Percentiles rank a stretch among this genome's conserved stretches.
Evolutionary conservation across 2,329 filamentous ascomycete species (phyloP).

Genomic region (Scortechinia acanthostroma): DNA sequence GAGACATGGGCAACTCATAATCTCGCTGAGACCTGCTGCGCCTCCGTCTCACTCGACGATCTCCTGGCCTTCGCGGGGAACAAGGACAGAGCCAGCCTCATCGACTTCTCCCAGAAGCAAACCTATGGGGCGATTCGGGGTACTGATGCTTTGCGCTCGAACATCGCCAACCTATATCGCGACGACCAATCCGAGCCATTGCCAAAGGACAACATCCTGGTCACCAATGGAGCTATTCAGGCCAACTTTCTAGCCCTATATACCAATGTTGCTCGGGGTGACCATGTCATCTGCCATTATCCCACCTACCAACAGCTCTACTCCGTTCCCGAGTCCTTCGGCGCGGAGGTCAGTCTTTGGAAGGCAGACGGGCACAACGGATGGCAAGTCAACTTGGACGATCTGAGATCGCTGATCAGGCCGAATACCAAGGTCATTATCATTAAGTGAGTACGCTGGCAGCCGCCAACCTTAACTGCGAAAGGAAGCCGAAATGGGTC

Average conservation of each 20-base stretch:
- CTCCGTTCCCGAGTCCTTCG: constrained; percentile 64
- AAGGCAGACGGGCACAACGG: constrained; percentile 54
- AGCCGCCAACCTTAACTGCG: neutral
- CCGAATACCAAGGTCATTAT: constrained; percentile 67
- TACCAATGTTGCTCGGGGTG: constrained; percentile 61
- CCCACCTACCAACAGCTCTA: constrained; percentile 85
- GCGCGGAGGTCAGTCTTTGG: constrained; percentile 75
- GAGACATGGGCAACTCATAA: constrained; percentile 54
- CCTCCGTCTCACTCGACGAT: constrained; percentile 67
- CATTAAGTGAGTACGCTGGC: constrained; percentile 32
- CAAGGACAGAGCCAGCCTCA: constrained; percentile 27
- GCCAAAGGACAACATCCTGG: constrained; percentile 58
- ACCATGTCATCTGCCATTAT: constrained; percentile 81
- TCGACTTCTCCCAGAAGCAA: constrained; percentile 49
- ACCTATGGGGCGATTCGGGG: constrained; percentile 71
- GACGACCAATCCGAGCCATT: constrained; percentile 37
- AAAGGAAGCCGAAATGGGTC: neutral
- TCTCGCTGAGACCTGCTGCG: constrained; percentile 73
- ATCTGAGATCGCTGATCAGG: constrained; percentile 58
- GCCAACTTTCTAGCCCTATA: constrained; percentile 82
- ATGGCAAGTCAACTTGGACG: constrained; percentile 61
- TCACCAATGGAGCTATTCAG: constrained; percentile 73
- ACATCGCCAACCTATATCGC: constrained; percentile 60
- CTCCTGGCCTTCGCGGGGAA: constrained; percentile 51
- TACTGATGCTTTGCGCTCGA: constrained; percentile 52